These are phyloP conservation scores for Aegilops speltoides DNA, from an alignment of 176 grass and related monocot genomes.

Conservation along the genomic window DNA sequence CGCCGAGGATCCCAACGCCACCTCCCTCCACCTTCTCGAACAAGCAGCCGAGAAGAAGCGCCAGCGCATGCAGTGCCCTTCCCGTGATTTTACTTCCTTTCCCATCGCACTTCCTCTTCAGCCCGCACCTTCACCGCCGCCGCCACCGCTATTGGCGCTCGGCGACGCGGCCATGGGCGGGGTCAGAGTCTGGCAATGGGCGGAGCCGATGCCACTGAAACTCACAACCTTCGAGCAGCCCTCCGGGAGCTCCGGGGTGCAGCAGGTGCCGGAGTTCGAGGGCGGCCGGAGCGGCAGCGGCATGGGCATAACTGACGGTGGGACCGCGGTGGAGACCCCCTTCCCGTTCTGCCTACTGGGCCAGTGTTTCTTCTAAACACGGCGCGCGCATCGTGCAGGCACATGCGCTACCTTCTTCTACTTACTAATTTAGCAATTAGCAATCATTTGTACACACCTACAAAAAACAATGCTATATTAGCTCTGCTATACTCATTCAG, in stretches of 20 bases:
- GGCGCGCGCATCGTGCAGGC: not conserved
- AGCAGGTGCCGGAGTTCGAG: slow-evolving; percentile 40
- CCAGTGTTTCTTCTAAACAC: slow-evolving; percentile 48
- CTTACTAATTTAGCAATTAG: slow-evolving; percentile 19
- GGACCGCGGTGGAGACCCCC: slow-evolving; percentile 22
- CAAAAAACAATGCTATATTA: not conserved
- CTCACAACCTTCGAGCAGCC: slow-evolving; percentile 13
- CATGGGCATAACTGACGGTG: slow-evolving; percentile 14
- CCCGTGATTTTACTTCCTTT: not conserved
- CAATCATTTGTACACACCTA: not conserved
- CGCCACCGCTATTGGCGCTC: not conserved
- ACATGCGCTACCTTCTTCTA: not conserved
- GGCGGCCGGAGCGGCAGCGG: not conserved
- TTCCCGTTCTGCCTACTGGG: slow-evolving; percentile 76
- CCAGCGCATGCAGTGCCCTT: not conserved
- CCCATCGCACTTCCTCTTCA: not conserved
- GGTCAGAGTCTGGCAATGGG: slow-evolving; percentile 22
- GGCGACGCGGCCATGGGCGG: not conserved
- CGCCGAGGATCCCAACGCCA: slow-evolving; percentile 48
- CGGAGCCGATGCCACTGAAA: slow-evolving; percentile 10
- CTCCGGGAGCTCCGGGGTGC: not conserved
- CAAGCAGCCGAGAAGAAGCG: slow-evolving; percentile 50
- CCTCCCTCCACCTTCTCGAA: slow-evolving; percentile 35
- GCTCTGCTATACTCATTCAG: not conserved
- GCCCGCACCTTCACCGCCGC: not conserved